Evolutionary conservation across 495 filamentous ascomycete genomes (phyloP).

Genomic region (Peziza echinospora): DNA sequence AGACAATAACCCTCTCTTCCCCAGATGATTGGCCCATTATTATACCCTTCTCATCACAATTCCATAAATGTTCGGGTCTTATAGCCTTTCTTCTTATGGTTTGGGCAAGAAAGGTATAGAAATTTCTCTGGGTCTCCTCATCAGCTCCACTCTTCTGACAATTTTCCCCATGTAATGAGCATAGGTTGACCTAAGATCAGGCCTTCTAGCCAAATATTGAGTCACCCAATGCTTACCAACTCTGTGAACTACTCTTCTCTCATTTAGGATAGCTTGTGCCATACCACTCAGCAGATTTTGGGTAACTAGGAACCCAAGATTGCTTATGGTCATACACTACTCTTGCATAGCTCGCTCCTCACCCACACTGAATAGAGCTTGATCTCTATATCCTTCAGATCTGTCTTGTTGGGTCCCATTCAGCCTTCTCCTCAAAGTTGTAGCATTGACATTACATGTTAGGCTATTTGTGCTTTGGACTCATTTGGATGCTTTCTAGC

Average conservation of each 20-base stretch:
- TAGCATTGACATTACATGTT: background rate
- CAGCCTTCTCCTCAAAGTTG: background rate
- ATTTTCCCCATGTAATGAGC: background rate
- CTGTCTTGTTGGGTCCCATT: background rate
- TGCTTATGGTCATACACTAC: background rate
- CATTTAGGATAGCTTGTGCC: background rate
- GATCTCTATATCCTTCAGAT: background rate
- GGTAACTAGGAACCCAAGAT: background rate
- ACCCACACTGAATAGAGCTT: background rate
- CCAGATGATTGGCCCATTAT: background rate
- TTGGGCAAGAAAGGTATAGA: background rate
- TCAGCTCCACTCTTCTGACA: background rate
- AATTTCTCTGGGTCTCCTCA: background rate
- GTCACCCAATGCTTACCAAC: background rate
- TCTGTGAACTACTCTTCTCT: background rate
- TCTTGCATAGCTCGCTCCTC: background rate
- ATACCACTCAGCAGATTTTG: background rate
- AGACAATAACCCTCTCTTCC: background rate
- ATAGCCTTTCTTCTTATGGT: background rate
- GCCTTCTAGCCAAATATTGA: background rate
- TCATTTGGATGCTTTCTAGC: too few relatives aligned
- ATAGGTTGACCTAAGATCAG: background rate
- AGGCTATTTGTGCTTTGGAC: too few relatives aligned
- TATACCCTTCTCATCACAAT: slow-evolving; percentile 1
- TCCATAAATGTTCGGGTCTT: background rate